Evolutionary conservation across 2,329 filamentous ascomycete species (phyloP).

Genomic region (Cladosporium austrohemisphaericum): DNA sequence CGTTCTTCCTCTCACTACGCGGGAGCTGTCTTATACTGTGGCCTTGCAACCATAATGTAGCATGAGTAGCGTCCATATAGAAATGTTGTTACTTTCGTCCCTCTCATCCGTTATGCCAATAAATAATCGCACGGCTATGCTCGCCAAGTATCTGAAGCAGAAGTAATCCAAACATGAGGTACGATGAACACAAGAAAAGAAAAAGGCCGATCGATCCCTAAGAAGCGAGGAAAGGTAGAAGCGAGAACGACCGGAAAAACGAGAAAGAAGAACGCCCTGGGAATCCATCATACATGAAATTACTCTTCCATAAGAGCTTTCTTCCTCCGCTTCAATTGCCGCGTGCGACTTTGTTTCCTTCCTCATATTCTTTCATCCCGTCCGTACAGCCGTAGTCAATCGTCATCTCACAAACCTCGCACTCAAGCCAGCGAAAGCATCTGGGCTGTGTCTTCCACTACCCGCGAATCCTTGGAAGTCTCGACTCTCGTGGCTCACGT

Average conservation of each 20-base stretch:
- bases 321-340: too few species aligned
- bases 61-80: too few species aligned
- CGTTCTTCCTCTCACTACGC: too few species aligned
- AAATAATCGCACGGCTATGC: not conserved
- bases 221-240: not conserved
- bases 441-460: slow-evolving; percentile 69
- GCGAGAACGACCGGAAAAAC: not conserved
- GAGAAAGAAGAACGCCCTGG: not conserved
- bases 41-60: too few species aligned
- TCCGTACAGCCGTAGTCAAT: not conserved
- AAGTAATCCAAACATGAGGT: too few species aligned
- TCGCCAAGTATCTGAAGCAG: not conserved
- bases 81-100: too few species aligned
- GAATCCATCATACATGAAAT: not conserved
- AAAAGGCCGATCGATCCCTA: too few species aligned
- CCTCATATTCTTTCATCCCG: not conserved
- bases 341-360: not conserved
- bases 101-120: not conserved
- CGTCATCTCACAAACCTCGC: slow-evolving; percentile 45
- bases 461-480: slow-evolving; percentile 59
- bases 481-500: slow-evolving; percentile 68
- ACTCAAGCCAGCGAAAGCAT: slow-evolving; percentile 74
- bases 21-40: too few species aligned
- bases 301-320: not conserved
- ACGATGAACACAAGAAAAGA: not conserved